These are phyloP conservation scores for Xylaria sp. DNA, from an alignment of 2,329 filamentous ascomycete genomes.

Conservation along the genomic window DNA sequence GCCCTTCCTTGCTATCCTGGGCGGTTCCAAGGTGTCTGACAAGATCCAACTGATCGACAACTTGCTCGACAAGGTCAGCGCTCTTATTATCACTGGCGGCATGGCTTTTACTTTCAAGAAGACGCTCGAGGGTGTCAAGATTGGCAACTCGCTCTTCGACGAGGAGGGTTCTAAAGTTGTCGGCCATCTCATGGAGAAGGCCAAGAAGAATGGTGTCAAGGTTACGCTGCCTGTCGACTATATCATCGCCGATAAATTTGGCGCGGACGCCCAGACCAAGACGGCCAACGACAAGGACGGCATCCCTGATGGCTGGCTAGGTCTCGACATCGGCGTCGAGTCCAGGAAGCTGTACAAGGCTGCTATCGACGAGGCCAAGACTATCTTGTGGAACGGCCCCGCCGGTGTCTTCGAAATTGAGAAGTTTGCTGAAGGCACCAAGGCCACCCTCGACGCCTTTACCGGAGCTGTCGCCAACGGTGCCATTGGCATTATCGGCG, in stretches of 20 bases:
- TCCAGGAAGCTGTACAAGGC: conserved; percentile 88
- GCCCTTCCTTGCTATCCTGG: conserved; percentile 98
- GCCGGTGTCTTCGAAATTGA: conserved; percentile 98
- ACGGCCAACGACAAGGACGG: conserved; percentile 86
- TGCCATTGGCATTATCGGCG: conserved; percentile 98
- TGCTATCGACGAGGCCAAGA: conserved; percentile 88
- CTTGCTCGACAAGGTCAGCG: conserved; percentile 97
- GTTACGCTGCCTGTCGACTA: conserved; percentile 95
- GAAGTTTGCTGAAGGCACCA: conserved; percentile 91
- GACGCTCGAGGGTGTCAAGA: conserved; percentile 89
- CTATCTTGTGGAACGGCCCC: conserved; percentile 99
- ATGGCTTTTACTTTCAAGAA: conserved; percentile 99
- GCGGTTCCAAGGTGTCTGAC: conserved; percentile 97
- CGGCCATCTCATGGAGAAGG: conserved; percentile 87
- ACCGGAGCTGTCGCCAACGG: conserved; percentile 83
- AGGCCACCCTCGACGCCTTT: conserved; percentile 88
- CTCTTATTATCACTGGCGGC: conserved; percentile 92
- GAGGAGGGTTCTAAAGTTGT: conserved; percentile 95
- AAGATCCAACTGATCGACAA: conserved; percentile 99
- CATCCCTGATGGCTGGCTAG: conserved; percentile 98
- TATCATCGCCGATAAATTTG: conserved; percentile 95
- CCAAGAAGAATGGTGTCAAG: conserved; percentile 95
- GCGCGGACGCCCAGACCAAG: conserved; percentile 81
- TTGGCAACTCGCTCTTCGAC: conserved; percentile 92
- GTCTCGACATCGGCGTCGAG: conserved; percentile 92